Base-by-base conservation (phyloP, 116 monocot genomes). In the Cymodocea nodosa region DNA sequence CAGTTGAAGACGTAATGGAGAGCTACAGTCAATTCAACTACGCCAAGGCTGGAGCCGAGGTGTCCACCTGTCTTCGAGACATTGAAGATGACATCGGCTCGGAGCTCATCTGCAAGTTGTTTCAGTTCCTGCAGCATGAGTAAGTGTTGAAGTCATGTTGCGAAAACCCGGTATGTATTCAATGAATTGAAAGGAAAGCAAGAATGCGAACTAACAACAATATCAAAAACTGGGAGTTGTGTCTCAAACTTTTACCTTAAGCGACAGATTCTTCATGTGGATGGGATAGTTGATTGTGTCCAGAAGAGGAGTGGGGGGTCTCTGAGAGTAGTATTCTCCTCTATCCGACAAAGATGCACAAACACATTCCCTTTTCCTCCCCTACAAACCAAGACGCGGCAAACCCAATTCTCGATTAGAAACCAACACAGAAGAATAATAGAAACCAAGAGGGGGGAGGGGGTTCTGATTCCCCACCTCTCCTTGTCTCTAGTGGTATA, bases 271-370 rank as follows among this genome's bases (percentile, higher is more conserved):
- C 60, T 93, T 93, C 89, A 93, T 89, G 71, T 93, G 93, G 59
- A 93, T 85, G 35, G 89, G 93, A 62, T 89, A 84, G 76, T 89
- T 93, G 59, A 93, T 56, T 23, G 93, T 93, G 79, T 93, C 93
- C 69, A 93, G 59, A 1, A 93, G 82, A 57, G 93, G 93, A 69
- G 89, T 89, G 50, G 93, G 94, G 7, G 89, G 89, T 54, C 73
- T 84, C 62, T 94, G 84, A 69, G 83, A 75, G 51, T 76, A 64
- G 60, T 94, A 94, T 24, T 94, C 94, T n/a, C 80, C 84, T 23
- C 39, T 60, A 63, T 82, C 86, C 35, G 89, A 84, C 17, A 84
- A 35, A 4, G 86, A 82, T 56, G 89, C 89, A 71, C 62, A 76
- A 5, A 82, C 64, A 53, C 61, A 80, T 39, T 74, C 5, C 60